Evolutionary conservation across 306 rosid genomes (phyloP).

Genomic region (Sicyos edulis): DNA sequence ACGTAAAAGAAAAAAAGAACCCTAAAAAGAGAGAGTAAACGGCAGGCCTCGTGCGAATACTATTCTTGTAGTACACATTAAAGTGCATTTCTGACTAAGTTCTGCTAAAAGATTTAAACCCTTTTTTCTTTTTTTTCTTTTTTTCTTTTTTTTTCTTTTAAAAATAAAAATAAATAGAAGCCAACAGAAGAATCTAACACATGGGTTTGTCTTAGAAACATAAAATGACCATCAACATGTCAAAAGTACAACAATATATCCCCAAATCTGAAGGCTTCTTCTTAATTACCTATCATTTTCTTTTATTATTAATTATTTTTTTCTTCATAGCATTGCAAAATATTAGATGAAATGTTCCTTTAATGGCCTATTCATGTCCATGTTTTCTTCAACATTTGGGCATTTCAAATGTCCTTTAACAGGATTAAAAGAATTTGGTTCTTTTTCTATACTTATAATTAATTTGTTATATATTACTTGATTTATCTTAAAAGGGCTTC

Average conservation of each 20-base stretch:
- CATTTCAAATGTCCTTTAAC: slow-evolving; percentile 13
- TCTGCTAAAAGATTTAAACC: slow-evolving; percentile 24
- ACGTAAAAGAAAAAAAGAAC: not conserved
- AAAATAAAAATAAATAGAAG: too few relatives aligned
- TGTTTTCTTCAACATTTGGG: not conserved
- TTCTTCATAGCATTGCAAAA: too few relatives aligned
- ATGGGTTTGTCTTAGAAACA: slow-evolving; percentile 56
- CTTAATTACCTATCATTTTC: not conserved
- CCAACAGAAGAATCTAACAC: slow-evolving; percentile 68
- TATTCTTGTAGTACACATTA: slow-evolving; percentile 39
- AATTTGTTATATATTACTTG: too few relatives aligned
- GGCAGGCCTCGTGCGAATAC: slow-evolving; percentile 45
- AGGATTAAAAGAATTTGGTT: slow-evolving; percentile 14
- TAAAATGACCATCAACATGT: slow-evolving; percentile 34
- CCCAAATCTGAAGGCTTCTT: slow-evolving; percentile 21
- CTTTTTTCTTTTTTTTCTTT: not conserved
- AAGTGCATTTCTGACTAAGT: slow-evolving; percentile 26
- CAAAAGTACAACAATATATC: slow-evolving; percentile 42
- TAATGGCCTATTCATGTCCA: not conserved
- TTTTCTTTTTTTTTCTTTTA: not conserved
- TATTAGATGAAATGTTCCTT: slow-evolving; percentile 4
- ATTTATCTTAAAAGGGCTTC: too few relatives aligned
- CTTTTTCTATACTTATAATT: not conserved
- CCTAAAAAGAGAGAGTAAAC: not conserved
- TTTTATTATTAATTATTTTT: too few relatives aligned